Conservation (phyloP, 2,329 filamentous ascomycete genomes). For the Teratosphaeria viscida region DNA sequence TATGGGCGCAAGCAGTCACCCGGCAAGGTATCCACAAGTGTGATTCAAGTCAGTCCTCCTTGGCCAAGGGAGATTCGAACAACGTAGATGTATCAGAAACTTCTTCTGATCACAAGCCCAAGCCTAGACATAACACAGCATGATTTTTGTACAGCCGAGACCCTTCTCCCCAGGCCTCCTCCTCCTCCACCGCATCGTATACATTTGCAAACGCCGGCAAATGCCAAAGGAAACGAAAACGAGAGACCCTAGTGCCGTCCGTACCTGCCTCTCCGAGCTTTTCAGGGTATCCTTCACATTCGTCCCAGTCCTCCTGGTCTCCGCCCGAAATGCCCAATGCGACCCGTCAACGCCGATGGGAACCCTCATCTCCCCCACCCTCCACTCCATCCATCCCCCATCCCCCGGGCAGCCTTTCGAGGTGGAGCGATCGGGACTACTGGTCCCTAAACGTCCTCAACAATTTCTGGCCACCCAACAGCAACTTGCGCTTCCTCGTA, state of each 20-base stretch:
- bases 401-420: neutral
- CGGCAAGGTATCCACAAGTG: too few relatives aligned
- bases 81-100: too few relatives aligned
- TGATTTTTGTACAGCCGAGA: neutral
- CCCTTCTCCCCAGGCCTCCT: neutral
- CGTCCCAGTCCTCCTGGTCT: neutral
- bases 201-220: neutral
- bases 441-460: slow-evolving; percentile 27
- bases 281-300: neutral
- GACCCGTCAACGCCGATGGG: neutral
- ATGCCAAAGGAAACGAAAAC: neutral
- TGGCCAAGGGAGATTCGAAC: too few relatives aligned
- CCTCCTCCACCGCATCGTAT: neutral
- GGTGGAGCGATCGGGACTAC: neutral
- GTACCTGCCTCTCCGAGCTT: neutral
- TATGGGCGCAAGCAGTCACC: too few relatives aligned
- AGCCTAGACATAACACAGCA: neutral
- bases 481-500: slow-evolving; percentile 30
- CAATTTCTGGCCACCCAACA: slow-evolving; percentile 34
- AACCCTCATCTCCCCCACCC: neutral
- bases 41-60: too few relatives aligned
- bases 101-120: neutral
- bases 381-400: neutral
- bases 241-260: neutral
- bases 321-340: neutral